phyloP scores from a whole-genome alignment of 371 early-diverging fungal genomes.

The Circinella minor region DNA sequence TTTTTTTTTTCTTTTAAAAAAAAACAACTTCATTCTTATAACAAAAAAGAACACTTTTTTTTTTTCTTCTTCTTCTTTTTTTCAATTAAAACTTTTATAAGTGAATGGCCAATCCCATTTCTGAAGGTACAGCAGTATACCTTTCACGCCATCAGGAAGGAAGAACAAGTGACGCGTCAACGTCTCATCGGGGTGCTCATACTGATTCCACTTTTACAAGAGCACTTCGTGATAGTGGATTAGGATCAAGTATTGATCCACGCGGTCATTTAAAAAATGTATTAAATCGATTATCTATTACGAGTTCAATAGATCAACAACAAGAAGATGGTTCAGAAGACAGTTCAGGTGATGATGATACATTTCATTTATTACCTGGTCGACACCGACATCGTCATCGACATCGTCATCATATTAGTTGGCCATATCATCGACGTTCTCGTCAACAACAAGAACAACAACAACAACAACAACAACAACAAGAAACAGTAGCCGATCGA shows the following conservation, averaged over 20 bases:
- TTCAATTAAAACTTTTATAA: background rate
- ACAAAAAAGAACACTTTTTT: background rate
- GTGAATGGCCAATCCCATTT: slow-evolving; percentile 38
- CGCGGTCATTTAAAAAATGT: background rate
- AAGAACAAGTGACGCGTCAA: slow-evolving; percentile 4
- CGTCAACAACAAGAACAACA: background rate
- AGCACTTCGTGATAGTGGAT: background rate
- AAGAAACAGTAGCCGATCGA: too few species aligned
- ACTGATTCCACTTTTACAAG: background rate
- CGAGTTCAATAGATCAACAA: slow-evolving; percentile 22
- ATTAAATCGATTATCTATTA: slow-evolving; percentile 19
- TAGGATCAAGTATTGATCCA: background rate
- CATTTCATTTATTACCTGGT: background rate
- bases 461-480: slow-evolving; percentile 1
- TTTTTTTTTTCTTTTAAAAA: background rate
- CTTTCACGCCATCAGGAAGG: slow-evolving; percentile 22
- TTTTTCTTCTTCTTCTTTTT: background rate
- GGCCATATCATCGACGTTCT: slow-evolving; percentile 20
- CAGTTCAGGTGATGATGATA: slow-evolving; percentile 3
- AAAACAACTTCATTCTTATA: too few species aligned
- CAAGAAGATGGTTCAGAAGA: background rate
- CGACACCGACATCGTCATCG: slow-evolving; percentile 23
- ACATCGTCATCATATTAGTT: slow-evolving; percentile 32
- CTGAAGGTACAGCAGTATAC: slow-evolving; percentile 33
- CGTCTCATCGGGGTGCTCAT: background rate